Evolutionary conservation across 2,329 filamentous ascomycete genomes (phyloP), one percentile per base, ranked within the genome.

Genomic region (Aureobasidium sp.): DNA sequence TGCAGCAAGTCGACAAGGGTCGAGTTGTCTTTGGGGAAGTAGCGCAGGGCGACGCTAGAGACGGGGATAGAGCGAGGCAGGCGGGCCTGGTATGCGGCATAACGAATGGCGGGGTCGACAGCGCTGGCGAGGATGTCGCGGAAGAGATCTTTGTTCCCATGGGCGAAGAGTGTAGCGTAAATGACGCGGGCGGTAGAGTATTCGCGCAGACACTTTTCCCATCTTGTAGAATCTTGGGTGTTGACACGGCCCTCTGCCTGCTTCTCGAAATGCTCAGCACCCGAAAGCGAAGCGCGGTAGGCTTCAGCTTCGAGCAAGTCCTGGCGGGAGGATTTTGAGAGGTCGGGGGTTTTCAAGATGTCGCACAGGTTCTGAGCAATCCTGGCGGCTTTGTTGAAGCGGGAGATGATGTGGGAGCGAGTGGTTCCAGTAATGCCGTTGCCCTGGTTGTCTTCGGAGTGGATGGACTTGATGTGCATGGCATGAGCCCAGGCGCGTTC

Each of bases 401-500:
- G 83, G 12, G 90, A 95, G 54, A 94, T 81, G 34, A 97, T 93
- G 69, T 98, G 91, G 50, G 85, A 85, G 64, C 90, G 84, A 16
- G 88, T 86, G 49, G 85, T 82, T 56, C 90, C 86, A 24, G 84
- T 80, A 58, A 95, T 86, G 44, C 84, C 85, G 68, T 88, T 87
- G 49, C 77, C 72, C 32, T 77, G 74, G 56, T 84, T 83, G 62
- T 93, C 88, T 61, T 86, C 79, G 34, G 87, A 81, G 66, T 94
- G 88, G 17, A 81, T 75, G 3, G 88, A 80, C 71, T 95, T 96
- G 79, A 96, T 89, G 66, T 86, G 83, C 90, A 97, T 94, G 55
- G 90, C 91, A 69, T 95, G 85, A 32, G 93, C 91, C 88, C 90
- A 97, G 48, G 90, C 88, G 59, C 93, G 81, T 73, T 98, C 93